These are phyloP conservation scores for Zygosaccharomyces sapae DNA, from an alignment of 1,139 yeast genomes.

Conservation along the genomic window DNA sequence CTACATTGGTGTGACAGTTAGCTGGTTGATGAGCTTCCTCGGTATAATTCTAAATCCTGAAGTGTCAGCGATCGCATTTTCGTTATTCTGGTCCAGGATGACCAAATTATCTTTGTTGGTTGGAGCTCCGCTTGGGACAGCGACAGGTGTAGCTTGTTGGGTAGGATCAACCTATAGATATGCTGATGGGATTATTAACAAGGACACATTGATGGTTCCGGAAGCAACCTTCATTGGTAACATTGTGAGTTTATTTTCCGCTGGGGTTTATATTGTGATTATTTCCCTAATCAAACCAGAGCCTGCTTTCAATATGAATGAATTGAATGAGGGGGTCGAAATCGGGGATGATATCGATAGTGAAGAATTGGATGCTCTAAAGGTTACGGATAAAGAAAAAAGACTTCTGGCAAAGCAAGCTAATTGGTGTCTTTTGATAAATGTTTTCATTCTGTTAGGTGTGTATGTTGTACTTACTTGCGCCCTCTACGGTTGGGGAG, in stretches of 20 bases:
- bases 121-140: constrained; percentile 41
- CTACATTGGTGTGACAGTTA: constrained; percentile 45
- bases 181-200: constrained; percentile 35
- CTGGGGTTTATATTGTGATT: constrained; percentile 35
- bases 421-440: constrained; percentile 28
- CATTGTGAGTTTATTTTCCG: constrained; percentile 38
- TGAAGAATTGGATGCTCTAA: constrained; percentile 33
- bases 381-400: constrained; percentile 27
- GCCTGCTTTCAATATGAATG: constrained; percentile 28
- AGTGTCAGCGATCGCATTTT: constrained; percentile 35
- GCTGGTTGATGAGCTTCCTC: constrained; percentile 35
- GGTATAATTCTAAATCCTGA: constrained; percentile 40
- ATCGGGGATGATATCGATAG: constrained; percentile 40
- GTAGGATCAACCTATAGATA: constrained; percentile 36
- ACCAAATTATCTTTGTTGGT: constrained; percentile 34
- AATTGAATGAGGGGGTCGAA: constrained; percentile 24
- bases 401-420: constrained; percentile 32
- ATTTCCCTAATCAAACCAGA: constrained; percentile 36
- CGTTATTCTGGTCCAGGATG: constrained; percentile 39
- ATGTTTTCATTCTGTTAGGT: constrained; percentile 34
- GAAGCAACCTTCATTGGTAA: constrained; percentile 40
- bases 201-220: constrained; percentile 29
- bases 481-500: constrained; percentile 37
- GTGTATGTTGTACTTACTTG: constrained; percentile 35
- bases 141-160: constrained; percentile 41